Percentiles rank a stretch among this genome's conserved stretches.
phyloP scores from a whole-genome alignment of 169 alveolate genomes.

The Plasmodium blacklocki region DNA sequence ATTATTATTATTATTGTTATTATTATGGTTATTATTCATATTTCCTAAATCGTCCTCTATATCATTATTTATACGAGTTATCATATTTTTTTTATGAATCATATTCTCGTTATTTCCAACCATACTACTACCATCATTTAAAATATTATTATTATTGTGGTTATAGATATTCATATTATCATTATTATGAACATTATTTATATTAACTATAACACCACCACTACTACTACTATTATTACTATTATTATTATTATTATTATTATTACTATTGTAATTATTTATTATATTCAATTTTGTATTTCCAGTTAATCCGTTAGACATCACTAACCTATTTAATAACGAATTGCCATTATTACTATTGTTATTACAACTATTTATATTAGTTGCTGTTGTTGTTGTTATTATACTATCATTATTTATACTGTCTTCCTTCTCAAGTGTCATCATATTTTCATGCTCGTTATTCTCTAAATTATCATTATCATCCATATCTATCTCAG shows the following conservation, averaged over 20 bases:
- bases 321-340: neutral
- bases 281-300: neutral
- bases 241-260: neutral
- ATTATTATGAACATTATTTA: no score
- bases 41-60: neutral
- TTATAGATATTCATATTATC: conserved; percentile 2
- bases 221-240: neutral
- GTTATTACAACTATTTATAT: neutral
- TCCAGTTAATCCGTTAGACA: no score
- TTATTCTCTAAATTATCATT: neutral
- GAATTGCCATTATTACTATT: neutral
- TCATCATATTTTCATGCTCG: neutral
- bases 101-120: neutral
- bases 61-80: neutral
- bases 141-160: neutral
- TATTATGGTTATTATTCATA: neutral
- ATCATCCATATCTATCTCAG: neutral
- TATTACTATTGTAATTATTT: neutral
- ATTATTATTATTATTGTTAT: neutral
- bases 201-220: neutral
- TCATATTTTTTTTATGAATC: neutral
- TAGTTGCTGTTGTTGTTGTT: no score
- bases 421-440: neutral
- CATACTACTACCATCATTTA: neutral
- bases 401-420: no score